A percentile compares a stretch with the other conserved stretches of the same genome.
phyloP scores from a whole-genome alignment of 73 alveolate species.

The Paraurostyla sp. region DNA sequence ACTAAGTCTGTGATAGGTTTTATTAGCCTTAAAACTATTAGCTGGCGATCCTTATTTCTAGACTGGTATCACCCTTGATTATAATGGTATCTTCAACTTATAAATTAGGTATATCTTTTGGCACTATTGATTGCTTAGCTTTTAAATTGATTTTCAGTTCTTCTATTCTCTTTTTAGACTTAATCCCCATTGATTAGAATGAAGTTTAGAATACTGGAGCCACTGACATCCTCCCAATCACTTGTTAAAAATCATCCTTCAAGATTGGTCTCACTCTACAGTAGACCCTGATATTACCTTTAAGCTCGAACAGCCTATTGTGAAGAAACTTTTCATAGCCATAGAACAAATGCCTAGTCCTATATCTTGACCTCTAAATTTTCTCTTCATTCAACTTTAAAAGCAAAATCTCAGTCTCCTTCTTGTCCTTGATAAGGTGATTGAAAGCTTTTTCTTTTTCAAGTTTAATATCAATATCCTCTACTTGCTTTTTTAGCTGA shows the following conservation, averaged over 20 bases:
- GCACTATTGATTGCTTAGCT: not conserved
- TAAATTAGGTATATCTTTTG: not conserved
- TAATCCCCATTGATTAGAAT: not conserved
- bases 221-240: not conserved
- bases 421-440: constrained; percentile 20
- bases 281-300: constrained; percentile 87
- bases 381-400: not conserved
- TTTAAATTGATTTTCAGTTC: constrained; percentile 9
- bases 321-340: constrained; percentile 70
- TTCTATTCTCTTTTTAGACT: constrained; percentile 36
- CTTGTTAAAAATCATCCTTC: constrained; percentile 59
- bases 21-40: not conserved
- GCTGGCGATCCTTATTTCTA: not conserved
- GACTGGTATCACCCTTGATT: not conserved
- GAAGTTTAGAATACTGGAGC: not conserved
- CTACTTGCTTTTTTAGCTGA: not conserved
- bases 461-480: not conserved
- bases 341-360: not conserved
- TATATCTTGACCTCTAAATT: not conserved
- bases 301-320: constrained; percentile 78
- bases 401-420: not conserved
- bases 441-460: not conserved
- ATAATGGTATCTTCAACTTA: not conserved
- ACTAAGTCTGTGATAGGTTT: too few relatives aligned
- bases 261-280: constrained; percentile 87